Conservation (phyloP, 495 filamentous ascomycete genomes). For the Aspergillus campestris region DNA sequence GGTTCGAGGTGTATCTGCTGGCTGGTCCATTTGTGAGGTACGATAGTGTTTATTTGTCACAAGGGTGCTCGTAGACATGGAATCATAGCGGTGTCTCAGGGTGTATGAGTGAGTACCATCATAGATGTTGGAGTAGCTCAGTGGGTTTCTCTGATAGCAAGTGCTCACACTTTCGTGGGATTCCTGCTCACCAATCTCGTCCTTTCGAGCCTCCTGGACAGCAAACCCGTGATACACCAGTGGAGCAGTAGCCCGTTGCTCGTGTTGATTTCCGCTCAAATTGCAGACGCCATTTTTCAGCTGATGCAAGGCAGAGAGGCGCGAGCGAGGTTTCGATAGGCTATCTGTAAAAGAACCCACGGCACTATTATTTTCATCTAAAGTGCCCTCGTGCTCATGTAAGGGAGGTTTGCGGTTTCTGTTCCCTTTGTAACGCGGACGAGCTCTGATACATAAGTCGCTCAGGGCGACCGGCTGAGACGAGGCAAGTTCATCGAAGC, state of each 20-base stretch:
- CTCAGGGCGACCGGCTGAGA: slow-evolving; percentile 17
- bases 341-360: background rate
- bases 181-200: background rate
- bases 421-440: slow-evolving; percentile 10
- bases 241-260: too few species aligned
- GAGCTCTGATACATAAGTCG: slow-evolving; percentile 7
- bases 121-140: slow-evolving; percentile 8
- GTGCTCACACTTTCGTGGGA: background rate
- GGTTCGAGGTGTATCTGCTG: background rate
- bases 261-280: too few species aligned
- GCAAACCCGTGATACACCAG: too few species aligned
- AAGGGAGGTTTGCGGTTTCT: slow-evolving; percentile 7
- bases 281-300: background rate
- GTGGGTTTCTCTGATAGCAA: slow-evolving; percentile 12
- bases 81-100: background rate
- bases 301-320: slow-evolving; percentile 4
- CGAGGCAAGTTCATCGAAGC: slow-evolving; percentile 15
- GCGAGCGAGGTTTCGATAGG: slow-evolving; percentile 5
- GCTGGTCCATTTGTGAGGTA: background rate
- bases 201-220: too few species aligned
- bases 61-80: slow-evolving; percentile 9
- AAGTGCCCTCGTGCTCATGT: background rate
- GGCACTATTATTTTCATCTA: background rate
- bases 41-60: background rate
- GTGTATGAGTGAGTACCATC: background rate